phyloP scores from a whole-genome alignment of 2,329 filamentous ascomycete genomes.

The Zymoseptoria crescenta region DNA sequence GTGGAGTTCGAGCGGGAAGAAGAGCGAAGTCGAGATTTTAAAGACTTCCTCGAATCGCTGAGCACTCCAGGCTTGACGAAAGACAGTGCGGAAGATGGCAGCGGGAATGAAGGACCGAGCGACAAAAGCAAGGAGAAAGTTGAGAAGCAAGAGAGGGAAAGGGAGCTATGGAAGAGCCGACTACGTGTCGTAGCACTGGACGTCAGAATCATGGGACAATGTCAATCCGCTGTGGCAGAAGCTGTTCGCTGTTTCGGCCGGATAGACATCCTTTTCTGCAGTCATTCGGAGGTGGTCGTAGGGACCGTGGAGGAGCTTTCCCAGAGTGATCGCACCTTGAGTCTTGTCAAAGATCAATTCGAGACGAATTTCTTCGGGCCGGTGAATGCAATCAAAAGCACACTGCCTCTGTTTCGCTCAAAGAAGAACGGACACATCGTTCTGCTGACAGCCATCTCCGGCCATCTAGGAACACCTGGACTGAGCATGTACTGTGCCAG shows the following conservation, averaged over 20 bases:
- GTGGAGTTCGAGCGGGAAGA: conserved; percentile 66
- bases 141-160: conserved; percentile 16
- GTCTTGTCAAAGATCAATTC: conserved; percentile 82
- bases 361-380: conserved; percentile 93
- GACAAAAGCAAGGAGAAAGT: conserved; percentile 50
- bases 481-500: conserved; percentile 86
- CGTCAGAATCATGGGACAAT: conserved; percentile 57
- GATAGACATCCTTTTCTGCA: conserved; percentile 85
- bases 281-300: conserved; percentile 80
- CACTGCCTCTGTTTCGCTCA: conserved; percentile 68
- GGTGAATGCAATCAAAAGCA: conserved; percentile 89
- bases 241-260: conserved; percentile 75
- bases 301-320: conserved; percentile 87
- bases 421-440: conserved; percentile 85
- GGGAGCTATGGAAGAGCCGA: conserved; percentile 60
- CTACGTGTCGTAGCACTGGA: conserved; percentile 57
- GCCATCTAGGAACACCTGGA: conserved; percentile 86
- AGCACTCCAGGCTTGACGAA: conserved; percentile 8
- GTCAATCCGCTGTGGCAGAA: conserved; percentile 79
- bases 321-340: conserved; percentile 62
- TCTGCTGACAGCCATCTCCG: conserved; percentile 79
- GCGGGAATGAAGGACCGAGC: conserved; percentile 5
- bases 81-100: conserved; percentile 2
- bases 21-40: conserved; percentile 66
- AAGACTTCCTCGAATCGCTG: conserved; percentile 61